Conservation (phyloP, 2,329 filamentous ascomycete species). For the Sporothrix sp. region DNA sequence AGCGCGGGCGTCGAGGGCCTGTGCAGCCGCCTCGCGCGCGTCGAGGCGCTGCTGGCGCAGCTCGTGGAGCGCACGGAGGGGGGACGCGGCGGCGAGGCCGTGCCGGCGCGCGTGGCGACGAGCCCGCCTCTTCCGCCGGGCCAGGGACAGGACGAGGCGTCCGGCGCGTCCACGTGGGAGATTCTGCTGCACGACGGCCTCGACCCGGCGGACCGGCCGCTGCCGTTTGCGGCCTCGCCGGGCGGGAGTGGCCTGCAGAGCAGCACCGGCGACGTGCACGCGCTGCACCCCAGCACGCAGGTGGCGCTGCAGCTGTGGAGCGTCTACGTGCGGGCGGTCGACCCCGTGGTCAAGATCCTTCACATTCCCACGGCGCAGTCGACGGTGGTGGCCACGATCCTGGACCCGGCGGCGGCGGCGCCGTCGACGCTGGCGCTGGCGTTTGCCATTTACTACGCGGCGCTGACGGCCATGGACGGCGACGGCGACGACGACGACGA, state of each 20-base stretch:
- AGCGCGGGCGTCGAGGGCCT: not conserved
- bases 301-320: not conserved
- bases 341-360: slow-evolving; percentile 3
- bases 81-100: too few relatives aligned
- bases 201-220: not conserved
- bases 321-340: not conserved
- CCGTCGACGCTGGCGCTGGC: not conserved
- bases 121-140: too few relatives aligned
- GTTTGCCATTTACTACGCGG: slow-evolving; percentile 6
- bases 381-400: not conserved
- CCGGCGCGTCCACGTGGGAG: not conserved
- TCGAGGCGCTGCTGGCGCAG: not conserved
- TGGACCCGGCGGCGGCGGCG: not conserved
- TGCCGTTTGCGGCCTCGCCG: not conserved
- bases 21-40: not conserved
- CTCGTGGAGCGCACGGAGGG: not conserved
- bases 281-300: not conserved
- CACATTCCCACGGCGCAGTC: not conserved
- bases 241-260: not conserved
- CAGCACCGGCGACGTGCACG: not conserved
- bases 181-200: not conserved
- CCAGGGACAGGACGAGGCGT: not conserved
- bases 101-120: too few relatives aligned
- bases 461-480: not conserved
- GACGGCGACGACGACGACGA: not conserved